Conservation (phyloP, 305 asterid species). For the Galium porrigens region DNA sequence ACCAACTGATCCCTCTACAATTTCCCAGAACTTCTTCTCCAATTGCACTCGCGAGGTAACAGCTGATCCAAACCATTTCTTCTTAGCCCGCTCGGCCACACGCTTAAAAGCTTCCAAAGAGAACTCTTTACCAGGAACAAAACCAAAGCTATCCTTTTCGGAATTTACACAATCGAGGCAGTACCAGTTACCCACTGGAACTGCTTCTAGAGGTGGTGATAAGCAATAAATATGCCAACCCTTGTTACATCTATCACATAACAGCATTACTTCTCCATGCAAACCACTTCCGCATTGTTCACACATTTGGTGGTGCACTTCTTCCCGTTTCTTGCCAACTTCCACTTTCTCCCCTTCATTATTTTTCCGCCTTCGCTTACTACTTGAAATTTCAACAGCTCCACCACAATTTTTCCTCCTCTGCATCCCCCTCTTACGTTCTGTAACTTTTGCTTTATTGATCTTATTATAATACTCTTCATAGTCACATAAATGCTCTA, state of each 20-base stretch:
- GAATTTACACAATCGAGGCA: conserved; percentile 84
- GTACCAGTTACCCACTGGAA: conserved; percentile 94
- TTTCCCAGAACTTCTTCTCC: conserved; percentile 93
- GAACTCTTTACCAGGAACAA: conserved; percentile 70
- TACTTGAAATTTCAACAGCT: conserved; percentile 35
- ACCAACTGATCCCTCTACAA: conserved; percentile 68
- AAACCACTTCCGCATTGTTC: conserved; percentile 87
- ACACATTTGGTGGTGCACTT: conserved; percentile 59
- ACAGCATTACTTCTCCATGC: conserved; percentile 89
- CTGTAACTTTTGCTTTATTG: conserved; percentile 40
- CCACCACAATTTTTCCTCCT: conserved; percentile 30
- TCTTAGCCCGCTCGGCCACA: conserved; percentile 78
- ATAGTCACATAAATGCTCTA: conserved; percentile 72
- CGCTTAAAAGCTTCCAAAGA: conserved; percentile 76
- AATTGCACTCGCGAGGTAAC: conserved; percentile 51
- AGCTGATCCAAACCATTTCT: conserved; percentile 72
- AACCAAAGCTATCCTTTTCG: conserved; percentile 80
- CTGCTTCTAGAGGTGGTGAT: conserved; percentile 66
- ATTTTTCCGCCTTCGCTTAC: conserved; percentile 63
- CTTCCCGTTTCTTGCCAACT: conserved; percentile 31
- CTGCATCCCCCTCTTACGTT: conserved; percentile 30
- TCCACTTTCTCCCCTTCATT: conserved; percentile 50
- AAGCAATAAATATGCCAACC: conserved; percentile 92
- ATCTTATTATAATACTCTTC: conserved; percentile 51
- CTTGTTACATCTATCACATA: conserved; percentile 88